phyloP scores from a whole-genome alignment of 75 land plant genomes.

The Ceratopteris richardii region DNA sequence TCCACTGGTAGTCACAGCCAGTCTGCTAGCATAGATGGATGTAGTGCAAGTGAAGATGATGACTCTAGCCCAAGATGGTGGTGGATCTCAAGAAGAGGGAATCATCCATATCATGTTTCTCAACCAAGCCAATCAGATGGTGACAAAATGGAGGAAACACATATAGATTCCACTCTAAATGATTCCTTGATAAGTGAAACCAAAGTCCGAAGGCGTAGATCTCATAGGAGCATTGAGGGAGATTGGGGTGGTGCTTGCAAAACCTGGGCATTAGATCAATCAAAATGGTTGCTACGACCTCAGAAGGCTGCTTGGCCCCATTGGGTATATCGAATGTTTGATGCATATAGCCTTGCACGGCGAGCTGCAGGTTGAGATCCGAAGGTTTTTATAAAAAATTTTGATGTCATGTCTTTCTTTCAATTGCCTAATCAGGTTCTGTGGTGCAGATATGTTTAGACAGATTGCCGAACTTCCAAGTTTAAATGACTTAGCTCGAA shows the following conservation, averaged over 20 bases:
- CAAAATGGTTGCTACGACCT: constrained; percentile 33
- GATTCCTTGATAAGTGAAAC: background rate
- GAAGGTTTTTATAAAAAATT: background rate
- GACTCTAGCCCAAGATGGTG: background rate
- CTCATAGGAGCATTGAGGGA: constrained; percentile 7
- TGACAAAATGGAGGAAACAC: constrained; percentile 44
- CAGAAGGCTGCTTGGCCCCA: constrained; percentile 68
- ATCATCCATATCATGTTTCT: background rate
- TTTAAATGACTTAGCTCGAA: constrained; percentile 57
- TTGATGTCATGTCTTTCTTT: background rate
- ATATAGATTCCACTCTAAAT: background rate
- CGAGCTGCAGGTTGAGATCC: constrained; percentile 66
- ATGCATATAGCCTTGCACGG: constrained; percentile 78
- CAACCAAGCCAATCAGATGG: constrained; percentile 17
- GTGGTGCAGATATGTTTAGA: constrained; percentile 76
- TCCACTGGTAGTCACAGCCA: background rate
- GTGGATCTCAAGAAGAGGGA: constrained; percentile 4
- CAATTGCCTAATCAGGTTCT: background rate
- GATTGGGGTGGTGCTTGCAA: constrained; percentile 36
- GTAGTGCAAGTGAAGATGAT: constrained; percentile 1
- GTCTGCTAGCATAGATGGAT: background rate
- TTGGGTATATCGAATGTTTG: constrained; percentile 93
- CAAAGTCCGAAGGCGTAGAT: background rate
- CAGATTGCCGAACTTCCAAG: constrained; percentile 63
- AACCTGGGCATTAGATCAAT: constrained; percentile 32